Conservation (phyloP, 2,329 filamentous ascomycete genomes). For the Aureobasidium sp. region DNA sequence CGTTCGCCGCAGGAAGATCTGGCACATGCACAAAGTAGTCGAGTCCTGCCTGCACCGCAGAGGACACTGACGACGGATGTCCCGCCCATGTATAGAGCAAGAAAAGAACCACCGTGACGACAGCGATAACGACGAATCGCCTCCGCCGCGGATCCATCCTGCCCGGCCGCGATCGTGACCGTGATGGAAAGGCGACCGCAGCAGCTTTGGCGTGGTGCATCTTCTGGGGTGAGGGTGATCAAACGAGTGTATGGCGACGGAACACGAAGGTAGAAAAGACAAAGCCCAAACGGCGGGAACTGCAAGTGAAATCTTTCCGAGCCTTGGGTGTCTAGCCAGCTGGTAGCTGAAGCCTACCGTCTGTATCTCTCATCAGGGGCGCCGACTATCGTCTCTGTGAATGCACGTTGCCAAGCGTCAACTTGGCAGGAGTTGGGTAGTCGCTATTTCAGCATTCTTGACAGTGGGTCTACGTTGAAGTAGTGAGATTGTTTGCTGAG, state of each 20-base stretch:
- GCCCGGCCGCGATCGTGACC: background rate
- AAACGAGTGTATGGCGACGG: background rate
- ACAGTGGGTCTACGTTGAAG: background rate
- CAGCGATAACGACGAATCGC: background rate
- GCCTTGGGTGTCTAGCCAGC: background rate
- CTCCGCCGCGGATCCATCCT: conserved; percentile 1
- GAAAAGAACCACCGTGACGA: background rate
- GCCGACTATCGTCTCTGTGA: background rate
- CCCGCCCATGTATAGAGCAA: conserved; percentile 2
- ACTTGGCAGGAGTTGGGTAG: conserved; percentile 7
- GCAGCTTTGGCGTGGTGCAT: conserved; percentile 7
- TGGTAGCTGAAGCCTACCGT: background rate
- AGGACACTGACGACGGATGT: background rate
- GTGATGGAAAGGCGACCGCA: background rate
- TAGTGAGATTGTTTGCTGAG: background rate
- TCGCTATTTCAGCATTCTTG: background rate
- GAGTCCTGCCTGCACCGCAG: conserved; percentile 2
- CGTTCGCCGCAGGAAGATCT: conserved; percentile 16
- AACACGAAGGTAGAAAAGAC: conserved; percentile 9
- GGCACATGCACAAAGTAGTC: conserved; percentile 10
- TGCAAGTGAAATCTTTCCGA: background rate
- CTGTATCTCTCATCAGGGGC: background rate
- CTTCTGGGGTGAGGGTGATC: background rate
- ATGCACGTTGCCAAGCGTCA: conserved; percentile 9
- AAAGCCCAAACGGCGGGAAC: background rate